phyloP scores from a whole-genome alignment of 2,329 filamentous ascomycete genomes.

The Pseudogymnoascus sp. region DNA sequence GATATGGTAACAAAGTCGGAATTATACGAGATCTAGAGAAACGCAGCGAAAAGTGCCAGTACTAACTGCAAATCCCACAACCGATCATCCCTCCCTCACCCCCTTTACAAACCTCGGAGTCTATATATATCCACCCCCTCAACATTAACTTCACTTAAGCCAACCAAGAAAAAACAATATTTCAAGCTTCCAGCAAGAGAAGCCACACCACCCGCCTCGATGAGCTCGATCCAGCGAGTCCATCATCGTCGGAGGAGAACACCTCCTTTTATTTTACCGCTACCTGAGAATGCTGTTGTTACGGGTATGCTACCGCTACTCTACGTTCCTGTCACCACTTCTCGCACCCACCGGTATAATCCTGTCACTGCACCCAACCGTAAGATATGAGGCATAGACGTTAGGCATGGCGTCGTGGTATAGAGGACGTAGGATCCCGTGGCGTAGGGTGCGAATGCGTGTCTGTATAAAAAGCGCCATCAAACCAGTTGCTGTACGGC shows the following conservation, averaged over 20 bases:
- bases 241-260: not conserved
- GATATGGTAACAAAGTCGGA: not conserved
- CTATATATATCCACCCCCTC: not conserved
- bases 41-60: not conserved
- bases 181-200: not conserved
- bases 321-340: not conserved
- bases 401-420: not conserved
- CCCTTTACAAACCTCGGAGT: not conserved
- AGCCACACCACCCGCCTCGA: not conserved
- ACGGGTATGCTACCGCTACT: not conserved
- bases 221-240: not conserved
- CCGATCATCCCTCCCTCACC: not conserved
- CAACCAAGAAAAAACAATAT: not conserved
- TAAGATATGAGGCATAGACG: no score
- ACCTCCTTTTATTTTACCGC: not conserved
- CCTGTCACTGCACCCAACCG: not conserved
- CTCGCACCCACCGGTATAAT: not conserved
- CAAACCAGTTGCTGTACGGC: no score
- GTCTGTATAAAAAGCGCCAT: no score
- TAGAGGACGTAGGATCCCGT: no score
- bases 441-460: no score
- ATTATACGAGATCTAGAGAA: no score
- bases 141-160: not conserved
- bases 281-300: not conserved
- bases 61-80: not conserved